Conservation (phyloP, 805 yeast genomes). For the Candida pseudoglaebosa region DNA sequence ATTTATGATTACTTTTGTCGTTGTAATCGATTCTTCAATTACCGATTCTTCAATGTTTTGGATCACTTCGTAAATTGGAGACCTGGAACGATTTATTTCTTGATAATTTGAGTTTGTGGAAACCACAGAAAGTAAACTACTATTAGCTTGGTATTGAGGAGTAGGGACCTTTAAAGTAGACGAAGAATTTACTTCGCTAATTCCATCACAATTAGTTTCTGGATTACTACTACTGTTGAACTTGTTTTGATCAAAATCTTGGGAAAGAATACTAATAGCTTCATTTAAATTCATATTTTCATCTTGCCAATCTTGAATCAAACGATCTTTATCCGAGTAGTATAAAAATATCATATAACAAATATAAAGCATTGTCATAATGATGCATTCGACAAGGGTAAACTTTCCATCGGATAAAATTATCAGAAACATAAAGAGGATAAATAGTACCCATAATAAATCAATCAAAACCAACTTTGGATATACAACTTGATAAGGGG, state of each 20-base stretch:
- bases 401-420: constrained; percentile 33
- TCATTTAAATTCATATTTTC: constrained; percentile 17
- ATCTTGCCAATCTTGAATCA: neutral
- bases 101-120: neutral
- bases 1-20: constrained; percentile 1
- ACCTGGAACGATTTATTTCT: neutral
- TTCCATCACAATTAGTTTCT: neutral
- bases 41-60: constrained; percentile 3
- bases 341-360: constrained; percentile 22
- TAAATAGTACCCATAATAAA: constrained; percentile 26
- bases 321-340: constrained; percentile 13
- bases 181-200: neutral
- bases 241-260: too few relatives aligned
- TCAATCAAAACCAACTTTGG: constrained; percentile 20
- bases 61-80: neutral
- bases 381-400: constrained; percentile 25
- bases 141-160: neutral
- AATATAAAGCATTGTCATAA: constrained; percentile 22
- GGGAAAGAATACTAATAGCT: constrained; percentile 17
- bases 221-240: too few relatives aligned
- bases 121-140: neutral
- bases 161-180: neutral
- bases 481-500: constrained; percentile 21
- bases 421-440: constrained; percentile 21
- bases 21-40: constrained; percentile 2